Percentiles rank a stretch among this genome's conserved stretches.
Conservation (phyloP, 2,329 filamentous ascomycete species). For the Aureobasidium mangrovei region DNA sequence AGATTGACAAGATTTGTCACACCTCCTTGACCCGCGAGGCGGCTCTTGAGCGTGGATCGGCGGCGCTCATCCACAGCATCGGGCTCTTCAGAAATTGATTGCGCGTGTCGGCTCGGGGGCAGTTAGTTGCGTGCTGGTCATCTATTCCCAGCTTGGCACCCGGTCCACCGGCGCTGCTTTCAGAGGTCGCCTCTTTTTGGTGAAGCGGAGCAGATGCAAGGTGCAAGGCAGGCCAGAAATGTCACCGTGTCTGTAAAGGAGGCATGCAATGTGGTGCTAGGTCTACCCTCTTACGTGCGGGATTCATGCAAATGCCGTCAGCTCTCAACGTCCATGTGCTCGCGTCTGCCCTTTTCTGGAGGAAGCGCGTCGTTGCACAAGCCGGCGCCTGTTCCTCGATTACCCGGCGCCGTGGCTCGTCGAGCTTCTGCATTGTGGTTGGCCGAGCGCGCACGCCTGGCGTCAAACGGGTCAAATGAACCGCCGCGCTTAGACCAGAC, state of each 20-base stretch:
- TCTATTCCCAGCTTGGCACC: neutral
- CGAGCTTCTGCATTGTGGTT: constrained; percentile 6
- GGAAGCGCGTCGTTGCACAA: constrained; percentile 13
- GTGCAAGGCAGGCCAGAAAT: neutral
- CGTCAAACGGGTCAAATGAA: neutral
- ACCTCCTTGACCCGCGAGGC: neutral
- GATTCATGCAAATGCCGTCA: constrained; percentile 11
- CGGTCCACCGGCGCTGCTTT: neutral
- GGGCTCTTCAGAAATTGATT: constrained; percentile 3
- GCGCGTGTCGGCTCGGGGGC: constrained; percentile 1
- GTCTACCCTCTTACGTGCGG: neutral
- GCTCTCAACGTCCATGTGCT: neutral
- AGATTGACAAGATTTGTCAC: constrained; percentile 11
- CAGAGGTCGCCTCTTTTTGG: neutral
- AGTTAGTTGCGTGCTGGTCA: neutral
- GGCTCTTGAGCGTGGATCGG: neutral
- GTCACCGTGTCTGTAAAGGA: neutral
- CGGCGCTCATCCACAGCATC: constrained; percentile 1
- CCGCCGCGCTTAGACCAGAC: constrained; percentile 6
- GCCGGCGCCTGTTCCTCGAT: constrained; percentile 12
- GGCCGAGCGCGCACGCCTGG: constrained; percentile 3
- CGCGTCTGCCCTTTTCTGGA: neutral
- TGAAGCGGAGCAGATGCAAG: neutral
- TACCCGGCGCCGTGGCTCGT: neutral
- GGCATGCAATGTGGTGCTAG: neutral